These are phyloP conservation scores for Trichoderma semiorbis DNA, from an alignment of 2,329 filamentous ascomycete species.

Conservation along the genomic window DNA sequence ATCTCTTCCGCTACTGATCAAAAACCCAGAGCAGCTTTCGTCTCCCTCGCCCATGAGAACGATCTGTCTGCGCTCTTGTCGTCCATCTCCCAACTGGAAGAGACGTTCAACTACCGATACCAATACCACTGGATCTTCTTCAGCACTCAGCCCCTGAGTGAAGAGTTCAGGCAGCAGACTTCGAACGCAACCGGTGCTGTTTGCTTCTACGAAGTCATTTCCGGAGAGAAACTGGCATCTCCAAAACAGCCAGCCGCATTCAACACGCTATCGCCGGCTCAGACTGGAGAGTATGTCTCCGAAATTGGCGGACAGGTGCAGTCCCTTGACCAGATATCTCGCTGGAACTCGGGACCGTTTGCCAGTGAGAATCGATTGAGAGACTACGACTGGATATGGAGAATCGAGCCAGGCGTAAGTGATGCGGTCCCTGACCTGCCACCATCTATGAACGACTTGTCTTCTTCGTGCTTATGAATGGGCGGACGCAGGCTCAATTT, in stretches of 20 bases:
- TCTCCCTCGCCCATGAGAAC: slow-evolving; percentile 31
- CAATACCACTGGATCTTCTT: slow-evolving; percentile 89
- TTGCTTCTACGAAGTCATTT: slow-evolving; percentile 69
- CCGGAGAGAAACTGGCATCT: slow-evolving; percentile 68
- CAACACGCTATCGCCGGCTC: not conserved
- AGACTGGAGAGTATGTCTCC: slow-evolving; percentile 43
- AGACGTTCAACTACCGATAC: slow-evolving; percentile 71
- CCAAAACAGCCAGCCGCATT: slow-evolving; percentile 44
- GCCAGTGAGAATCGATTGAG: slow-evolving; percentile 71
- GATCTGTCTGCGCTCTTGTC: slow-evolving; percentile 32
- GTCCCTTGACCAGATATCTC: slow-evolving; percentile 70
- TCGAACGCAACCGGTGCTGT: slow-evolving; percentile 66
- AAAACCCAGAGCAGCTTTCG: slow-evolving; percentile 31
- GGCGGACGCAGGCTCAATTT: slow-evolving; percentile 45
- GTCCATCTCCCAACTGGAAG: slow-evolving; percentile 53
- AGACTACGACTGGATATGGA: slow-evolving; percentile 58
- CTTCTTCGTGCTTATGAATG: not conserved
- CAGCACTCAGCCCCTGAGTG: slow-evolving; percentile 74
- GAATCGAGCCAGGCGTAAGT: slow-evolving; percentile 57
- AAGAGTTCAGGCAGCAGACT: slow-evolving; percentile 69
- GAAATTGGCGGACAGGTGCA: slow-evolving; percentile 48
- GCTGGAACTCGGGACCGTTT: slow-evolving; percentile 82
- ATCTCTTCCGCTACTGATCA: slow-evolving; percentile 23
- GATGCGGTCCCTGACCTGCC: too few species aligned
- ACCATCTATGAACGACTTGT: not conserved